Conservation (phyloP, 106 monocot genomes). For the Ottelia alismoides region DNA sequence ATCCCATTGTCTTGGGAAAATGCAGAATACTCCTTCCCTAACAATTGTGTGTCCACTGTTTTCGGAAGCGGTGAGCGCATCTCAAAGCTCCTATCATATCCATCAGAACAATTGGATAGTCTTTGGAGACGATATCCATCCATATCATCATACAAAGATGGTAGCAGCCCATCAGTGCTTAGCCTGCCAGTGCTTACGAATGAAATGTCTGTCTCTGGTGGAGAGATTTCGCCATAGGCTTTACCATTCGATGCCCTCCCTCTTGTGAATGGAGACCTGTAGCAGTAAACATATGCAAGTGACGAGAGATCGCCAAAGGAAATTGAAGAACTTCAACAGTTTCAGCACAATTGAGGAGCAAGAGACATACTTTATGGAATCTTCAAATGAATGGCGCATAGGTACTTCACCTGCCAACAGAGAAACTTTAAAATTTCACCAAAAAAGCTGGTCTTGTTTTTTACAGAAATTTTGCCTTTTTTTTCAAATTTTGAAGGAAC, state of each 20-base stretch:
- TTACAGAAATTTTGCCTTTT: too few relatives aligned
- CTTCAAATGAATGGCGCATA: too few relatives aligned
- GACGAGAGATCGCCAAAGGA: too few relatives aligned
- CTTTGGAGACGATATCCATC: slow-evolving; percentile 10
- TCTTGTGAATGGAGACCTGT: slow-evolving; percentile 48
- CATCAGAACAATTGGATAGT: slow-evolving; percentile 15
- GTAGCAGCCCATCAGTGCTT: slow-evolving; percentile 23
- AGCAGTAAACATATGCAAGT: too few relatives aligned
- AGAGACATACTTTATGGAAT: too few relatives aligned
- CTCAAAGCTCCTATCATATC: slow-evolving; percentile 24
- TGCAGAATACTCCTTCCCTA: neutral
- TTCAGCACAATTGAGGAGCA: too few relatives aligned
- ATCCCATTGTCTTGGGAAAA: neutral
- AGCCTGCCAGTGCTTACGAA: slow-evolving; percentile 48
- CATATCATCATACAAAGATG: neutral
- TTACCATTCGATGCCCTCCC: slow-evolving; percentile 5
- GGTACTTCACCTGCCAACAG: too few relatives aligned
- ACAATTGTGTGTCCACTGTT: slow-evolving; percentile 2
- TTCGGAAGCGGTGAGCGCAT: neutral
- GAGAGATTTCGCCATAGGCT: slow-evolving; percentile 7
- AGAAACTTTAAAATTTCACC: too few relatives aligned
- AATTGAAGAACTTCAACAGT: too few relatives aligned
- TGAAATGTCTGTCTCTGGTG: slow-evolving; percentile 33
- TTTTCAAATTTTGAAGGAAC: too few relatives aligned
- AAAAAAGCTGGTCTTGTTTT: too few relatives aligned